Evolutionary conservation across 2,329 filamentous ascomycete genomes (phyloP), one percentile per base, ranked within the genome.

Genomic region (Paracamarosporium sp.): DNA sequence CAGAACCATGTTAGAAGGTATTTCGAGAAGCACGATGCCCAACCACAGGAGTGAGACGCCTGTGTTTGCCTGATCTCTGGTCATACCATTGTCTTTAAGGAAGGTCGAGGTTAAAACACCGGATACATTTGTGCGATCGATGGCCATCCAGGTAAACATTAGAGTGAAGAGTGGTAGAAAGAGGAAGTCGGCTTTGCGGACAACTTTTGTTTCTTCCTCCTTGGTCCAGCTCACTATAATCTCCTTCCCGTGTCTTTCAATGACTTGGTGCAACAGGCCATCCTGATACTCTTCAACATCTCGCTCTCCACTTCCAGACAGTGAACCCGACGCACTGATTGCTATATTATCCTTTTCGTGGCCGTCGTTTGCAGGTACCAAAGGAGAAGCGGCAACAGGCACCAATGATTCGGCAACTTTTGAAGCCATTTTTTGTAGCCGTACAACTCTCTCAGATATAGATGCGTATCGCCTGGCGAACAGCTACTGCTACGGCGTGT

Each of bases 1-100:
- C 1, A 76, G 73, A 64, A 47, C 68, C 57, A 51, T 69, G 15
- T 43, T 25, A 3, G 40, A 43, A 5, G 40, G 40, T 15, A 25
- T 43, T 22, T 43, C 22, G 13, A 43, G 40, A 27, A 43, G 20
- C 20, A 25, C 40, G 13, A 43, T 25, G 25, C 40, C 40, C 4
- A 43, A 43, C 20, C 20, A 43, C 7, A 27, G 20, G 4, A 43
- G 40, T 8, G 40, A 43, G 5, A 25, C 24, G 11, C 22, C 40
- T 2, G 22, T 43, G 11, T 43, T 43, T 13, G 40, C 40, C 25
- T 43, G 11, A 4, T 25, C 40, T n/a, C 40, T 27, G 22, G 40
- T 43, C 40, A 25, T 43, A 4, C 40, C 22, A 11, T 20, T 43
- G 22, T 43, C 40, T 40, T 40, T 40, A 17, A 40, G 36, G 9